Base-by-base conservation (phyloP, 2,329 filamentous ascomycete genomes). In the Alternaria triticimaculans region DNA sequence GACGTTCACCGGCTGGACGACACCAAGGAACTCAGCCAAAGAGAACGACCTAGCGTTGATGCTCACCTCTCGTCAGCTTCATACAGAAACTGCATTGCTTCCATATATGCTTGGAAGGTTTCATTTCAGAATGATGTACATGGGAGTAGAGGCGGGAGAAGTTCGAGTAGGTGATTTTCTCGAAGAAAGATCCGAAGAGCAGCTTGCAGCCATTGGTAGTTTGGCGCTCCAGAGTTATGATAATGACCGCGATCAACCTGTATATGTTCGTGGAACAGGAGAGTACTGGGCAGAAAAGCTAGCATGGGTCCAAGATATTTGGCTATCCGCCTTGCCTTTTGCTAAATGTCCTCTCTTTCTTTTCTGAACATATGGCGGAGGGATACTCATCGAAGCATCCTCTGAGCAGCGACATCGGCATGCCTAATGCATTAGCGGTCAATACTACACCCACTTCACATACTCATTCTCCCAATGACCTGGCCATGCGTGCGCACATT, bases 1-100 rank as follows among this genome's bases (percentile, higher is more conserved):
- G 15, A 28, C 0, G 0, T 49, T 28, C 15, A 0, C 0, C 5
- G 14, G n/a, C 46, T 49, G 25, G 15, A 28, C 1, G 4, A 10
- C 23, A 7, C 23, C 1, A 2, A 49, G 9, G 5, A 11, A 11
- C 46, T 49, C 5, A n/a, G 8, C 10, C 10, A 49, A 9, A n/a
- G 15, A 28, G 7, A 14, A 14, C 9, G n/a, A 49, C 9, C n/a
- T 49, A 12, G 15, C 11, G 15, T 9, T 49, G 8, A 9, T 28
- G n/a, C 8, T 28, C 2, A 26, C 11, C 46, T 49, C 8, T 41
- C 25, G 15, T 6, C 25, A 18, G 15, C 15, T 28, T 28, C 46
- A 28, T 20, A 11, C 12, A 8, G 48, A 50, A 9, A 30, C 48
- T 30, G 26, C n/a, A 20, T 11, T 20, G 11, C 48, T 30, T 30